Evolutionary conservation across 1,139 yeast species (phyloP), one percentile per base, ranked within the genome.

Genomic region (Zygosaccharomyces pseudobailii): DNA sequence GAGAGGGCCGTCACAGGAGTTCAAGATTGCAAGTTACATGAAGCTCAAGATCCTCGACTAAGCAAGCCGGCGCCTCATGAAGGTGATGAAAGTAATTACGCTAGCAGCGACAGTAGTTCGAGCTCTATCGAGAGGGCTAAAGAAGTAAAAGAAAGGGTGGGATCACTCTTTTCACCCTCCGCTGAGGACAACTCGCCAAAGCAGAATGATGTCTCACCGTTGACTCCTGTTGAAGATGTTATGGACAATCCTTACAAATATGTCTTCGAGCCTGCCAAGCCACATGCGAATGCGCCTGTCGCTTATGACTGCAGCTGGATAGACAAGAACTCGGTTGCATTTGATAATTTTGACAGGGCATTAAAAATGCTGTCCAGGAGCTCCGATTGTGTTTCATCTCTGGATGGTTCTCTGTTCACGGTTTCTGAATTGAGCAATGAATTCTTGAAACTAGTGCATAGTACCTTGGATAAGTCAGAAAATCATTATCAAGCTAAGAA

Each of bases 71-170:
- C 25, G n/a, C 28, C 10, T n/a, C 19, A 37, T 9, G 5, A 22
- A 9, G 36, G 20, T 25, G 40, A 31, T 2, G 27, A n/a, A 6
- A 30, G 36, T 9, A 32, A 41, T 17, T 41, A 45, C 10, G 44
- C 37, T 8, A 27, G 42, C 32, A 28, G 36, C 20, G 32, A 28
- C 10, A 50, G 52, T 36, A 34, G 48, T 13, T 46, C 55, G n/a
- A 52, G 55, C 28, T 52, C 55, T 5, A 28, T 52, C 22, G 55
- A 52, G 32, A 48, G 53, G 39, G 55, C 54, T 3, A 43, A 32
- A 25, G 41, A 43, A 6, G 32, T 50, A 37, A 49, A 50, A 25
- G 47, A 46, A 38, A 46, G 37, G 32, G 42, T 49, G 6, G 50
- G 41, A 9, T 24, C 37, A 7, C 50, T 49, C 1, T 49, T 49